Percentiles rank a stretch among this genome's conserved stretches.
These are phyloP conservation scores for Pyrenophora graminea DNA, from an alignment of 2,329 filamentous ascomycete genomes.

Conservation along the genomic window DNA sequence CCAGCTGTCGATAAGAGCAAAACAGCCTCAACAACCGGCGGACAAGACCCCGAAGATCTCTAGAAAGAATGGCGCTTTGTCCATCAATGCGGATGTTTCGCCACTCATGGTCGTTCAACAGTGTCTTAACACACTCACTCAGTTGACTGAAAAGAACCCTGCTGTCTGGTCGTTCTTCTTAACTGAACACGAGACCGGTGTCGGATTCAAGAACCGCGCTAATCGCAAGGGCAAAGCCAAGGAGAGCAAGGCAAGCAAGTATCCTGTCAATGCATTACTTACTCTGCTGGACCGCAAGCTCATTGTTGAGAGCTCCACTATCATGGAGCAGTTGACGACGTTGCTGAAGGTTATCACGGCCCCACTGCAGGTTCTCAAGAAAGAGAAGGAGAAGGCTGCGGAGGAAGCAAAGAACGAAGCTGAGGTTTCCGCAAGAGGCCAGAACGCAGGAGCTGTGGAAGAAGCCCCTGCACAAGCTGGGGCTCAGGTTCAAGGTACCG, in stretches of 20 bases:
- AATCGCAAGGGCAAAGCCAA: conserved; percentile 87
- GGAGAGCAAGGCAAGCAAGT: conserved; percentile 82
- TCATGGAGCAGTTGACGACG: conserved; percentile 91
- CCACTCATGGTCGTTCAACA: conserved; percentile 95
- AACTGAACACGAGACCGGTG: conserved; percentile 84
- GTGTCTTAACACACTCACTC: conserved; percentile 82
- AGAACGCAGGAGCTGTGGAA: conserved; percentile 22
- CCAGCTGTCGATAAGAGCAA: conserved; percentile 87
- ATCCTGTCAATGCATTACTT: conserved; percentile 87
- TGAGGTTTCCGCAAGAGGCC: conserved; percentile 23
- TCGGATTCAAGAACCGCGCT: conserved; percentile 74
- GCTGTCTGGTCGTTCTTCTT: conserved; percentile 91
- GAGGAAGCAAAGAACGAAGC: conserved; percentile 52
- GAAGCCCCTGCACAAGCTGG: conserved; percentile 15
- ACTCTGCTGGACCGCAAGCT: conserved; percentile 88
- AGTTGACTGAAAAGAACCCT: conserved; percentile 80
- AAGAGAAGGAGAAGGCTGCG: conserved; percentile 70
- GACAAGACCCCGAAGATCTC: conserved; percentile 86
- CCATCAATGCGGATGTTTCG: conserved; percentile 81
- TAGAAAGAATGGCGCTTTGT: conserved; percentile 68
- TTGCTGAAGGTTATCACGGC: conserved; percentile 86
- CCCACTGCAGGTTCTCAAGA: conserved; percentile 82
- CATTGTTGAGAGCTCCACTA: conserved; percentile 94
- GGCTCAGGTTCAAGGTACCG: conserved; percentile 28
- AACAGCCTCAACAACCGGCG: conserved; percentile 64